Evolutionary conservation across 73 alveolate genomes (phyloP).

Genomic region (Tetrahymena elliotti): DNA sequence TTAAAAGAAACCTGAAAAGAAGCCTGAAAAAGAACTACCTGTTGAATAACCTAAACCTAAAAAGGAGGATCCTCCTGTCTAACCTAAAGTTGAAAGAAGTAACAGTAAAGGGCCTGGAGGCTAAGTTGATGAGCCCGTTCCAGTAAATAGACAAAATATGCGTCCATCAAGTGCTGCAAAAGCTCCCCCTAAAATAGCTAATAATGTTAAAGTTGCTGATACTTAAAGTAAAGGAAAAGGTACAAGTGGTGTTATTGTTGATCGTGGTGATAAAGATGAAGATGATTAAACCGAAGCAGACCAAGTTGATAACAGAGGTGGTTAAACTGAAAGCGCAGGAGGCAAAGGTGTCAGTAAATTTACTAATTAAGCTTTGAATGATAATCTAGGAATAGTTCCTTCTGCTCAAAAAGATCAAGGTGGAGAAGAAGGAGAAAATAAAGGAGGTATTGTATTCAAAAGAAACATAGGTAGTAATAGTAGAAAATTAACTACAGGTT

Average conservation of each 20-base stretch:
- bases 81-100: not conserved
- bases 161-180: not conserved
- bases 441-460: not conserved
- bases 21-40: conserved; percentile 6
- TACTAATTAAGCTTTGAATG: not conserved
- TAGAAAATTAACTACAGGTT: not conserved
- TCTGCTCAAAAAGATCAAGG: not conserved
- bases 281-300: not conserved
- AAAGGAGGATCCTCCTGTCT: conserved; percentile 22
- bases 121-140: not conserved
- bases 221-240: not conserved
- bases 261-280: not conserved
- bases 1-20: conserved; percentile 7
- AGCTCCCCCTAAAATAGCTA: not conserved
- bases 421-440: not conserved
- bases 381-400: not conserved
- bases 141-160: not conserved
- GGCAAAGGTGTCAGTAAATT: not conserved
- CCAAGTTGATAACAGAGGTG: not conserved
- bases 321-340: not conserved
- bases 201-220: not conserved
- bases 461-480: not conserved
- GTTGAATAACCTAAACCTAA: conserved; percentile 20
- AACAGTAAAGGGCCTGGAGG: not conserved
- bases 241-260: not conserved